Evolutionary conservation across 192 early-diverging fungal species (phyloP).

Genomic region (Ambispora gerdemannii): DNA sequence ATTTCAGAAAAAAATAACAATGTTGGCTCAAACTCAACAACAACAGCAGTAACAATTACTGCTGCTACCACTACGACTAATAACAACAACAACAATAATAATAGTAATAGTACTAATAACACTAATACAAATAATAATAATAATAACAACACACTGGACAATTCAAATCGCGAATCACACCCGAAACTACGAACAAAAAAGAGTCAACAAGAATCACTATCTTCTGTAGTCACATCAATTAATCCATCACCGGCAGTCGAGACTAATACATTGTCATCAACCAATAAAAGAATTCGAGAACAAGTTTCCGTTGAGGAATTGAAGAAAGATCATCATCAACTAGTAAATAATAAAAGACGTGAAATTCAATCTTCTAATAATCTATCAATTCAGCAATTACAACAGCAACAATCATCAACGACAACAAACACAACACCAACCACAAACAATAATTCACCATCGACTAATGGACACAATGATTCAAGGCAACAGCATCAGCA

Average conservation of each 20-base stretch:
- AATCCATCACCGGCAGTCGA: too few relatives aligned
- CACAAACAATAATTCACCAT: neutral
- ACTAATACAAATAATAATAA: too few relatives aligned
- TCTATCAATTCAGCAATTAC: neutral
- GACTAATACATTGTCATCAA: too few relatives aligned
- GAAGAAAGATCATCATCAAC: conserved; percentile 14
- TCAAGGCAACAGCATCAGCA: conserved; percentile 16
- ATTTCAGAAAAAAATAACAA: too few relatives aligned
- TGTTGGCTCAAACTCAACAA: too few relatives aligned
- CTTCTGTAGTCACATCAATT: neutral
- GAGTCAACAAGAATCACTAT: neutral
- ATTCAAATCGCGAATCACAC: neutral
- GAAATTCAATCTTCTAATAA: neutral
- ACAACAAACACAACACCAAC: conserved; percentile 4
- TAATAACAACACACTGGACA: too few relatives aligned
- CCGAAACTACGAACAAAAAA: neutral
- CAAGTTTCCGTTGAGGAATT: neutral
- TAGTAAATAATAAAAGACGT: conserved; percentile 1
- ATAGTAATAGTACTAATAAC: too few relatives aligned
- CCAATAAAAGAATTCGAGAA: conserved; percentile 17
- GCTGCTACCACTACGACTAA: too few relatives aligned
- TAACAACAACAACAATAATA: too few relatives aligned
- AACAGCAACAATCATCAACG: conserved; percentile 13
- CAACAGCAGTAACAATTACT: too few relatives aligned
- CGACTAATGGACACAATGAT: conserved; percentile 20